Conservation (phyloP, 352 stramenopile species). For the Pythium vanterpoolii region DNA sequence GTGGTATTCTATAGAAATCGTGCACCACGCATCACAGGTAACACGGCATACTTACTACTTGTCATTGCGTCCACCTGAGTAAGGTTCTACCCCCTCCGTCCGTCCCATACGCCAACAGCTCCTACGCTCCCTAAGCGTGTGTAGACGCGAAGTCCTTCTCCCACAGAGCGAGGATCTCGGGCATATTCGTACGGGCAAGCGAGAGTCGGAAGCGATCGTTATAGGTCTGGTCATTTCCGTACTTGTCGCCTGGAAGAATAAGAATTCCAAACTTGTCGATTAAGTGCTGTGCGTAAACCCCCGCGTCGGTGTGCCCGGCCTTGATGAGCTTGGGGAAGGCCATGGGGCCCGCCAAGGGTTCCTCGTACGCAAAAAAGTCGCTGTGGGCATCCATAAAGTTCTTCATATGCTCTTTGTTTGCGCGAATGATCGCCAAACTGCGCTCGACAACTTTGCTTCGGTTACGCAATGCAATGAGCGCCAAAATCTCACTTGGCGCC, state of each 20-base stretch:
- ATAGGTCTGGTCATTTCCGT: slow-evolving; percentile 20
- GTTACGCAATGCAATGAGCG: slow-evolving; percentile 48
- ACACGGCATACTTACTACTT: not conserved
- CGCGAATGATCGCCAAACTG: slow-evolving; percentile 30
- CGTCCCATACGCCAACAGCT: no score
- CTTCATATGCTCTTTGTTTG: slow-evolving; percentile 18
- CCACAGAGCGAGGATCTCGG: slow-evolving; percentile 30
- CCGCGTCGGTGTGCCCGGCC: not conserved
- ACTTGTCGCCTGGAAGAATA: slow-evolving; percentile 34
- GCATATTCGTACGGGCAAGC: slow-evolving; percentile 30
- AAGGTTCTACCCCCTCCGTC: not conserved
- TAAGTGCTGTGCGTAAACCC: slow-evolving; percentile 27
- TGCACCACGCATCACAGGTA: no score
- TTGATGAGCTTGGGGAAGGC: slow-evolving; percentile 32
- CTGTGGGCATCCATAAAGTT: slow-evolving; percentile 36
- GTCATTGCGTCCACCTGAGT: not conserved
- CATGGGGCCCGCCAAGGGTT: slow-evolving; percentile 31
- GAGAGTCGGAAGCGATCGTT: slow-evolving; percentile 32
- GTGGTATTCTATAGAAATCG: no score
- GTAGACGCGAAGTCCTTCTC: slow-evolving; percentile 18
- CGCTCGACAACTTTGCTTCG: slow-evolving; percentile 23
- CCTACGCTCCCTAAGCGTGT: not conserved
- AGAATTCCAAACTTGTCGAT: slow-evolving; percentile 33
- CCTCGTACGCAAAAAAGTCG: slow-evolving; percentile 35
- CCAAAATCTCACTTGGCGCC: slow-evolving; percentile 53